A percentile compares a stretch with the other conserved stretches of the same genome.
Evolutionary conservation across 208 protist genomes (phyloP).

Genomic region (Crithidia sp.): DNA sequence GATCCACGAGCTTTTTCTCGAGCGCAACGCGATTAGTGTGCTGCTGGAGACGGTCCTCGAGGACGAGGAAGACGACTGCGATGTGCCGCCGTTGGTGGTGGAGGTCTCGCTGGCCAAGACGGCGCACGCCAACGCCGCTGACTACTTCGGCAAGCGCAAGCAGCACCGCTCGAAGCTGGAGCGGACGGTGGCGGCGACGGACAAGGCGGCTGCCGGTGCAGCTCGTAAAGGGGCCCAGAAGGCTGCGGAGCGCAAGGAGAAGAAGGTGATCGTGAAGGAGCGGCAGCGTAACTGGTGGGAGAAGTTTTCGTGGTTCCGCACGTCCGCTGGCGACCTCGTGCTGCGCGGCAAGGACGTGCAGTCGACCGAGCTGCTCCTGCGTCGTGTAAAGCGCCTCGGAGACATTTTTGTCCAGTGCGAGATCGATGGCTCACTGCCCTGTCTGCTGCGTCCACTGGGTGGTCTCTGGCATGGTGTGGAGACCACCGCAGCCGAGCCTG

Average conservation of each 20-base stretch:
- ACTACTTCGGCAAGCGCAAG: slow-evolving; percentile 92
- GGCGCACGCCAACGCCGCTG: slow-evolving; percentile 95
- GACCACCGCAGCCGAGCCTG: neutral
- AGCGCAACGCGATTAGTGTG: slow-evolving; percentile 87
- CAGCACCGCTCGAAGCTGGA: slow-evolving; percentile 81
- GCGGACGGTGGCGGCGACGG: slow-evolving; percentile 80
- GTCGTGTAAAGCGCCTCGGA: slow-evolving; percentile 65
- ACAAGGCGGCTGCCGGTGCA: slow-evolving; percentile 86
- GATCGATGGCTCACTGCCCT: slow-evolving; percentile 91
- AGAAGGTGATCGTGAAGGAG: slow-evolving; percentile 83
- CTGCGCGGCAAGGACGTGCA: slow-evolving; percentile 94
- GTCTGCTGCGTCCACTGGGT: slow-evolving; percentile 93
- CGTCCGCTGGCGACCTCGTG: slow-evolving; percentile 96
- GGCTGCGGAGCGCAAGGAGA: slow-evolving; percentile 68
- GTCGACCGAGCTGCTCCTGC: slow-evolving; percentile 96
- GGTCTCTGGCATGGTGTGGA: slow-evolving; percentile 29
- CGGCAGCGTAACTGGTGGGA: slow-evolving; percentile 97
- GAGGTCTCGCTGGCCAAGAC: slow-evolving; percentile 93
- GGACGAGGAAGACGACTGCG: slow-evolving; percentile 66
- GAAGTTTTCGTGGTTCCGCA: slow-evolving; percentile 98
- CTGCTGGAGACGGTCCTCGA: slow-evolving; percentile 68
- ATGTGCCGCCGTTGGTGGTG: slow-evolving; percentile 69
- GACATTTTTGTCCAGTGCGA: slow-evolving; percentile 98
- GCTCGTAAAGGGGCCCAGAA: slow-evolving; percentile 66
- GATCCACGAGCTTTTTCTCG: slow-evolving; percentile 93